phyloP scores from a whole-genome alignment of 1,284 basidiomycete genomes.

The Cutaneotrichosporon cavernicola region DNA sequence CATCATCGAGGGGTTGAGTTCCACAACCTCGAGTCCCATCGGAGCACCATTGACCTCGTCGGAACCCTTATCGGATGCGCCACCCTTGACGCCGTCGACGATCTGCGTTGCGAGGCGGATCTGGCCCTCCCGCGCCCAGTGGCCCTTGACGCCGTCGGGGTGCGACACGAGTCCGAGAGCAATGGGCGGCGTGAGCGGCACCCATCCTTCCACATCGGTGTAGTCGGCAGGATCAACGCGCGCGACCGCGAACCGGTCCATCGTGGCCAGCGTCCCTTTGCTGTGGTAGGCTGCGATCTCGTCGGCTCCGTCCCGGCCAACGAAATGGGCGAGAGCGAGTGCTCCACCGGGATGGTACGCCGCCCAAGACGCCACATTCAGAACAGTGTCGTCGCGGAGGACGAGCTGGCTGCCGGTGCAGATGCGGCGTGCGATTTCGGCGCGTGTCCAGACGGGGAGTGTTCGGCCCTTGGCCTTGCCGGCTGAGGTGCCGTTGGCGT shows the following conservation, averaged over 20 bases:
- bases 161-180: constrained; percentile 75
- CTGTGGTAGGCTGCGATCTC: constrained; percentile 93
- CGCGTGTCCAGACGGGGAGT: constrained; percentile 25
- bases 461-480: constrained; percentile 4
- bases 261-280: constrained; percentile 63
- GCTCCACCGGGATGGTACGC: constrained; percentile 82
- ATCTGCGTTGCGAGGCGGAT: constrained; percentile 32
- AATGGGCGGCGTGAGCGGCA: constrained; percentile 82
- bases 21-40: constrained; percentile 17
- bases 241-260: constrained; percentile 73
- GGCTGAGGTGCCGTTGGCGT: neutral
- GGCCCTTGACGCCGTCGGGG: constrained; percentile 39
- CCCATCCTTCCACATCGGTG: constrained; percentile 59
- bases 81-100: neutral
- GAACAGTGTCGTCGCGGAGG: constrained; percentile 72
- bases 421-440: constrained; percentile 56
- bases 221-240: constrained; percentile 58
- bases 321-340: constrained; percentile 89
- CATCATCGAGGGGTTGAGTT: constrained; percentile 36
- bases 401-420: constrained; percentile 75
- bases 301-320: constrained; percentile 90
- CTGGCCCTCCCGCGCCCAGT: constrained; percentile 48
- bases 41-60: constrained; percentile 2
- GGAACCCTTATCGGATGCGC: neutral
- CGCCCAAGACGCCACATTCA: constrained; percentile 82